A percentile compares a stretch with the other conserved stretches of the same genome.
These are phyloP conservation scores for Choanephora cucurbitarum DNA, from an alignment of 371 early-diverging fungal species.

Conservation along the genomic window DNA sequence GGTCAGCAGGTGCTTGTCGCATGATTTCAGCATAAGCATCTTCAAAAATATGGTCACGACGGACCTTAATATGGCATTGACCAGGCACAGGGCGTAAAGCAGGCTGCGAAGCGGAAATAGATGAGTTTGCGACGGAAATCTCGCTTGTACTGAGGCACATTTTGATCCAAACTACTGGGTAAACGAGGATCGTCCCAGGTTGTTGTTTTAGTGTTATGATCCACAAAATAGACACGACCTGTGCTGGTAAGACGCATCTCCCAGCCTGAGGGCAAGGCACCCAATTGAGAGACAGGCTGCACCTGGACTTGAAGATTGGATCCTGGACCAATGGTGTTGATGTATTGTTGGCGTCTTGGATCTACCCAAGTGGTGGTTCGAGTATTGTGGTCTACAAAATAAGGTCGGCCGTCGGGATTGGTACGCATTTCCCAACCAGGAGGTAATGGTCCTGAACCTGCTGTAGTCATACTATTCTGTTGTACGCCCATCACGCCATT, in stretches of 20 bases:
- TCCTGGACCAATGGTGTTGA: constrained; percentile 55
- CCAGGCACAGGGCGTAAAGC: constrained; percentile 88
- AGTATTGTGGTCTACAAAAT: constrained; percentile 97
- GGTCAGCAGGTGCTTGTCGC: constrained; percentile 81
- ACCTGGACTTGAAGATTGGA: constrained; percentile 62
- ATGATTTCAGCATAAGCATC: constrained; percentile 93
- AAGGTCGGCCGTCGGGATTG: constrained; percentile 90
- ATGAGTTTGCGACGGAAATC: constrained; percentile 96
- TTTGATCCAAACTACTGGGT: constrained; percentile 90
- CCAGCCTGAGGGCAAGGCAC: constrained; percentile 94
- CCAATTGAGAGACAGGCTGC: constrained; percentile 77
- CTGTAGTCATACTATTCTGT: constrained; percentile 61
- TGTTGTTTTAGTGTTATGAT: constrained; percentile 92
- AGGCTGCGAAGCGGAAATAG: constrained; percentile 92
- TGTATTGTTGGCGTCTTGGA: constrained; percentile 75
- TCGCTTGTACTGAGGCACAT: constrained; percentile 97
- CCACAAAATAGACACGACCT: constrained; percentile 92
- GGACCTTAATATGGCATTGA: constrained; percentile 91
- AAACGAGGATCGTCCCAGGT: constrained; percentile 97
- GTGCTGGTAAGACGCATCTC: constrained; percentile 96
- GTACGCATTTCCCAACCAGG: constrained; percentile 61
- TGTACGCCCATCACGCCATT: constrained; percentile 10
- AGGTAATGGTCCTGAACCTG: constrained; percentile 68
- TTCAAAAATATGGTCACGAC: constrained; percentile 88
- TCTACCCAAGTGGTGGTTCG: constrained; percentile 97